Conservation (phyloP, 148 eudicot genomes). For the Rheum nobile region DNA sequence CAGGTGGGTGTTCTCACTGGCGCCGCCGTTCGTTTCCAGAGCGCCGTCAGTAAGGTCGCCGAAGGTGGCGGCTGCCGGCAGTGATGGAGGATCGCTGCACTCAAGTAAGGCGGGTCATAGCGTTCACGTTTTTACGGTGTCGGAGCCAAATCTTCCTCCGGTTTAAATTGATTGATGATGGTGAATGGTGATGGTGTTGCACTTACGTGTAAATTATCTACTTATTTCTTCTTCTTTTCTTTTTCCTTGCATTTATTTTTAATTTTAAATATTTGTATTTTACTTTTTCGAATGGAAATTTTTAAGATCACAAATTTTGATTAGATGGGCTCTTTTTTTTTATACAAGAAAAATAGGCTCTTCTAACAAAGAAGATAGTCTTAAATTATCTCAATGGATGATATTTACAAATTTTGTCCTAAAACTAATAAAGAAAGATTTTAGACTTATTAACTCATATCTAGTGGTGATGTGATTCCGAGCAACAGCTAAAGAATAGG, state of each 20-base stretch:
- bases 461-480: no score
- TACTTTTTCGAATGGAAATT: not conserved
- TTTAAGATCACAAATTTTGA: no score
- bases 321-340: no score
- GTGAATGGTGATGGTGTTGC: not conserved
- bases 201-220: not conserved
- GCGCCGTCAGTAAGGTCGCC: constrained; percentile 35
- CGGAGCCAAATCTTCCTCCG: constrained; percentile 5
- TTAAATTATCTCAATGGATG: no score
- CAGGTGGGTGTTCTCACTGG: constrained; percentile 39
- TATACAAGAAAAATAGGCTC: no score
- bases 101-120: not conserved
- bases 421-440: no score
- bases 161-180: not conserved
- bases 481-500: no score
- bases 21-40: constrained; percentile 41
- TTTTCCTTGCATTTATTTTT: not conserved
- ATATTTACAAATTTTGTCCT: no score
- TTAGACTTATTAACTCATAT: no score
- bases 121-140: not conserved
- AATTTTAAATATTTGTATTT: not conserved
- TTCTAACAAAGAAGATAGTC: no score
- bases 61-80: constrained; percentile 15
- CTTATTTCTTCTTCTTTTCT: not conserved
- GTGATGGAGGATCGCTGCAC: constrained; percentile 14